Evolutionary conservation across 371 early-diverging fungal genomes (phyloP).

Genomic region (Mucor racemosus): DNA sequence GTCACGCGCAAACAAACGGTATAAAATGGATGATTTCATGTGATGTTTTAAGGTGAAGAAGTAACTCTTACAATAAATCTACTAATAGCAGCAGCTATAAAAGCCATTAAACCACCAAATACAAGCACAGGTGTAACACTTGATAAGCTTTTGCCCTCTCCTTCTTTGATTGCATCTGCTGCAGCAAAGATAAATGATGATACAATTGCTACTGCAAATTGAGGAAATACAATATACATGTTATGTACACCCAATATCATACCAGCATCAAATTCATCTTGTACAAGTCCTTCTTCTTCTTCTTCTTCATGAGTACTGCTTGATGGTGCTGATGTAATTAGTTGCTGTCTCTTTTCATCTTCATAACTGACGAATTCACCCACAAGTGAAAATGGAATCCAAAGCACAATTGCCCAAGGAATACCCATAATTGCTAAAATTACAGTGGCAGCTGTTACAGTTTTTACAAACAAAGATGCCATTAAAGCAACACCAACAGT

Average conservation of each 20-base stretch:
- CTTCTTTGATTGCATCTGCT: conserved; percentile 37
- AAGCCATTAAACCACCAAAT: conserved; percentile 70
- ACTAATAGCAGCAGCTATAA: conserved; percentile 62
- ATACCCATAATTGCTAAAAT: conserved; percentile 69
- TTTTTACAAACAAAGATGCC: conserved; percentile 55
- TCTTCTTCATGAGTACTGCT: conserved; percentile 1
- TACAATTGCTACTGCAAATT: conserved; percentile 66
- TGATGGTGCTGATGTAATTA: not conserved
- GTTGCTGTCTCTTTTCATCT: conserved; percentile 33
- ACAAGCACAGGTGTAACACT: conserved; percentile 61
- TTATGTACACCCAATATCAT: conserved; percentile 84
- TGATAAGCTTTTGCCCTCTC: conserved; percentile 24
- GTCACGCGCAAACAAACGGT: not conserved
- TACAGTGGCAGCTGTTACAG: conserved; percentile 53
- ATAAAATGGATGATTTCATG: not conserved
- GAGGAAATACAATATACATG: conserved; percentile 84
- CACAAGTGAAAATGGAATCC: conserved; percentile 80
- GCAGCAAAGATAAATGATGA: conserved; percentile 59
- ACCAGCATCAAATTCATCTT: conserved; percentile 64
- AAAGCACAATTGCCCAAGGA: conserved; percentile 74
- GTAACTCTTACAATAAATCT: conserved; percentile 47
- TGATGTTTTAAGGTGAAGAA: not conserved
- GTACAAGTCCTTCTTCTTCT: conserved; percentile 26
- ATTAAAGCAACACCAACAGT: conserved; percentile 62
- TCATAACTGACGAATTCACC: conserved; percentile 67